Conservation (phyloP, 2,329 filamentous ascomycete genomes). For the Colletotrichum salicis region DNA sequence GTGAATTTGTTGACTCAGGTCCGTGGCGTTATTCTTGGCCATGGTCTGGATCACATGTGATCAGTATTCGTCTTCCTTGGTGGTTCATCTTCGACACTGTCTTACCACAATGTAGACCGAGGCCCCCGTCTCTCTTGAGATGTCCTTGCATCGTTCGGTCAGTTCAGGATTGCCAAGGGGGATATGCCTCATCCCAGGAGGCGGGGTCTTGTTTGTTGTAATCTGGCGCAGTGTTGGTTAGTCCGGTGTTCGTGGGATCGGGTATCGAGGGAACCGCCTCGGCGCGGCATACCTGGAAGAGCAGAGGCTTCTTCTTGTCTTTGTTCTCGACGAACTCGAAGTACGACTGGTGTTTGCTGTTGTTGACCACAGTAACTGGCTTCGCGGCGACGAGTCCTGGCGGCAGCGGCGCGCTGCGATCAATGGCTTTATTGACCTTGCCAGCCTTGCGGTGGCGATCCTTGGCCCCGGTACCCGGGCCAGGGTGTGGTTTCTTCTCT, state of each 20-base stretch:
- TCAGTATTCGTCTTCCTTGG: background rate
- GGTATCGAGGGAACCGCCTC: background rate
- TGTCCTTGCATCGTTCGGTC: slow-evolving; percentile 71
- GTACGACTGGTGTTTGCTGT: slow-evolving; percentile 68
- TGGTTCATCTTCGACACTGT: background rate
- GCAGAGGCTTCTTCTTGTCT: slow-evolving; percentile 72
- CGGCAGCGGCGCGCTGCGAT: slow-evolving; percentile 47
- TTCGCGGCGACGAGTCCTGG: slow-evolving; percentile 49
- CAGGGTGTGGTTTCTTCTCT: slow-evolving; percentile 34
- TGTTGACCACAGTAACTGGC: slow-evolving; percentile 48
- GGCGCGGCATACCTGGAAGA: slow-evolving; percentile 62
- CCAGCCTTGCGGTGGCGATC: slow-evolving; percentile 31
- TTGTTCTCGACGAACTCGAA: slow-evolving; percentile 73
- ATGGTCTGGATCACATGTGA: slow-evolving; percentile 2
- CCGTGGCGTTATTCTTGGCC: slow-evolving; percentile 44
- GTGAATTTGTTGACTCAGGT: slow-evolving; percentile 64
- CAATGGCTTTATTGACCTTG: slow-evolving; percentile 35
- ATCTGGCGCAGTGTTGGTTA: slow-evolving; percentile 52
- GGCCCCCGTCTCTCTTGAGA: slow-evolving; percentile 69
- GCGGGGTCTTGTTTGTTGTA: slow-evolving; percentile 61
- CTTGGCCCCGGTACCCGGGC: slow-evolving; percentile 32
- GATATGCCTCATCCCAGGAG: slow-evolving; percentile 71
- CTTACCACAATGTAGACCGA: slow-evolving; percentile 75
- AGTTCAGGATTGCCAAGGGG: slow-evolving; percentile 71
- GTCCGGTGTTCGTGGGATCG: background rate